These are phyloP conservation scores for Aspergillus affinis DNA, from an alignment of 495 filamentous ascomycete genomes.

Conservation along the genomic window DNA sequence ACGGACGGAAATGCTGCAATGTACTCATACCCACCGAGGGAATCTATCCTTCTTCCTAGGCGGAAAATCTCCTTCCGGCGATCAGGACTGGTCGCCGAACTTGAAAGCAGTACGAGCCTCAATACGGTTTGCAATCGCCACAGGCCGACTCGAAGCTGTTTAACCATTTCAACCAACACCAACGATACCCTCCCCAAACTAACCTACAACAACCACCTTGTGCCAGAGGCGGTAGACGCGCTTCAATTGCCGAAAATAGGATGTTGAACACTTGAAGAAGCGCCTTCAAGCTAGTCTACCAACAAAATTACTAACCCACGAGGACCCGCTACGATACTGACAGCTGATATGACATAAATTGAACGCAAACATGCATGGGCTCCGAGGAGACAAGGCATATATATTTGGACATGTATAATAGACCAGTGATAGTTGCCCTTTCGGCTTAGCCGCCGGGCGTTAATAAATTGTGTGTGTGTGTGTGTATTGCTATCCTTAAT, in stretches of 20 bases:
- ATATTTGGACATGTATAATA: slow-evolving; percentile 28
- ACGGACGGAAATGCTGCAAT: slow-evolving; percentile 30
- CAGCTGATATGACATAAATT: slow-evolving; percentile 26
- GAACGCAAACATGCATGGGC: slow-evolving; percentile 20
- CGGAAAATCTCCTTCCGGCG: slow-evolving; percentile 29
- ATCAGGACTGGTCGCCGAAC: slow-evolving; percentile 33
- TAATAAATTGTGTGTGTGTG: slow-evolving; percentile 34
- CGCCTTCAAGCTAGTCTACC: slow-evolving; percentile 32
- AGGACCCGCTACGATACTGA: slow-evolving; percentile 23
- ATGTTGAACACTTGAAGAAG: slow-evolving; percentile 31
- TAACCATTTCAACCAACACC: slow-evolving; percentile 18
- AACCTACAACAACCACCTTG: slow-evolving; percentile 22
- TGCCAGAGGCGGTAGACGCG: slow-evolving; percentile 23
- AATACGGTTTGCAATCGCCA: slow-evolving; percentile 37
- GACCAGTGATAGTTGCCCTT: slow-evolving; percentile 34
- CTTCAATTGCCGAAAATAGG: slow-evolving; percentile 27
- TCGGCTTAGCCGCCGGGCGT: slow-evolving; percentile 31
- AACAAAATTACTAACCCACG: slow-evolving; percentile 31
- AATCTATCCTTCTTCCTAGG: slow-evolving; percentile 36
- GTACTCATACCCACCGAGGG: slow-evolving; percentile 29
- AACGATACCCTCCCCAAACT: slow-evolving; percentile 15
- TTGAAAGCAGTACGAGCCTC: slow-evolving; percentile 34
- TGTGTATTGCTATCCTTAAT: slow-evolving; percentile 1
- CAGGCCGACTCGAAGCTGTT: slow-evolving; percentile 32
- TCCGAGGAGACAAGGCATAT: slow-evolving; percentile 25